Percentiles rank a stretch among this genome's conserved stretches.
Evolutionary conservation across 495 filamentous ascomycete genomes (phyloP).

Genomic region (Penicillium herquei): DNA sequence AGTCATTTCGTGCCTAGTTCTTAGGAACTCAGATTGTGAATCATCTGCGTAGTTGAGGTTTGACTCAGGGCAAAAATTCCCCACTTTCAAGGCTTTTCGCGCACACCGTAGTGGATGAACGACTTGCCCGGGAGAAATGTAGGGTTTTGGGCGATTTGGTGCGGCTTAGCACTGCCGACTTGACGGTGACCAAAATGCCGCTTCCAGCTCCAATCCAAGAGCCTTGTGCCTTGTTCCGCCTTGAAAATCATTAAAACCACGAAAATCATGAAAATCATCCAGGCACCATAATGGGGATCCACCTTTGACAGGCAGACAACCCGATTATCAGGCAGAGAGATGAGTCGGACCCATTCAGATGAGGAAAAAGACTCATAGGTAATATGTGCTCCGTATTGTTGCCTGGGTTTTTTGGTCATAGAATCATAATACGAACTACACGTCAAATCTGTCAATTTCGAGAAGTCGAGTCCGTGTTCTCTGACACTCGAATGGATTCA

Average conservation of each 20-base stretch:
- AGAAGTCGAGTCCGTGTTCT: no score
- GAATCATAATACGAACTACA: no score
- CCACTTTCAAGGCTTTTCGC: slow-evolving; percentile 13
- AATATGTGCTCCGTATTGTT: slow-evolving; percentile 7
- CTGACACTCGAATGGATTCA: no score
- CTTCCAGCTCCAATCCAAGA: not conserved
- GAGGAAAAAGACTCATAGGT: slow-evolving; percentile 1
- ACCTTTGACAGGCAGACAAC: not conserved
- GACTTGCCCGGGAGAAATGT: slow-evolving; percentile 13
- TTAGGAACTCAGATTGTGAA: slow-evolving; percentile 11
- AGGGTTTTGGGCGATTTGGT: slow-evolving; percentile 1
- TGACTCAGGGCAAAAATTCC: not conserved
- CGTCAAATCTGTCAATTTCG: no score
- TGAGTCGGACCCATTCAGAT: not conserved
- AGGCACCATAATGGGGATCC: not conserved
- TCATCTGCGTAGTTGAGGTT: slow-evolving; percentile 8
- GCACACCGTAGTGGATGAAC: slow-evolving; percentile 13
- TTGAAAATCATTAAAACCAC: no score
- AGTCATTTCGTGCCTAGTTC: slow-evolving; percentile 10
- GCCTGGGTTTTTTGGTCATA: slow-evolving; percentile 13
- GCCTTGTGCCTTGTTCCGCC: slow-evolving; percentile 27
- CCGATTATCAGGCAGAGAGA: not conserved
- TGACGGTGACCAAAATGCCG: slow-evolving; percentile 14
- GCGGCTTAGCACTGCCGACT: slow-evolving; percentile 6
- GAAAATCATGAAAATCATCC: slow-evolving; percentile 8